These are phyloP conservation scores for Leccinum boreale DNA, from an alignment of 768 basidiomycete species.

Conservation along the genomic window DNA sequence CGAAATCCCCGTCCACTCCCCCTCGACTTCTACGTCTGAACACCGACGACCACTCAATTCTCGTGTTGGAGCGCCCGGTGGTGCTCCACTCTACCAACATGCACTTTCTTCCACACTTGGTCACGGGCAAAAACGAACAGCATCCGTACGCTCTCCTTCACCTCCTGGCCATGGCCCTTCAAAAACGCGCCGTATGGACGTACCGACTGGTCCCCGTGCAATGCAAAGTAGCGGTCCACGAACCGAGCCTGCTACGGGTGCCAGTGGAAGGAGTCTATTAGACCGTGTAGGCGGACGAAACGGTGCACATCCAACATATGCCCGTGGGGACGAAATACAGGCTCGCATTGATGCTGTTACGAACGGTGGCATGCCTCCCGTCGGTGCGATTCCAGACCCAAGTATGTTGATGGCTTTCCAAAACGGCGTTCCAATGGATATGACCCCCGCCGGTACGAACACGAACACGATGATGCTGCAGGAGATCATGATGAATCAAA, in stretches of 20 bases:
- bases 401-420: constrained; percentile 43
- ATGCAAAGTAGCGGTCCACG: constrained; percentile 46
- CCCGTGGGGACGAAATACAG: constrained; percentile 67
- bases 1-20: constrained; percentile 24
- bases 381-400: constrained; percentile 23
- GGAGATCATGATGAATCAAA: constrained; percentile 89
- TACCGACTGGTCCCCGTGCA: constrained; percentile 83
- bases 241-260: constrained; percentile 13
- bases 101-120: constrained; percentile 61
- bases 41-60: constrained; percentile 41
- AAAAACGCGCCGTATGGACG: constrained; percentile 70
- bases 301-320: constrained; percentile 28
- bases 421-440: constrained; percentile 44
- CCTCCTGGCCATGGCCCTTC: constrained; percentile 63
- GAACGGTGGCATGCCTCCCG: constrained; percentile 43
- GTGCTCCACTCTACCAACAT: constrained; percentile 62
- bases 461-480: constrained; percentile 72
- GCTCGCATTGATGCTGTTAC: constrained; percentile 79
- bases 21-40: constrained; percentile 13
- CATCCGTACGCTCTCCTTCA: constrained; percentile 61
- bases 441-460: constrained; percentile 50
- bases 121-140: constrained; percentile 57
- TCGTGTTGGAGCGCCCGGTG: constrained; percentile 36
- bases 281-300: constrained; percentile 74
- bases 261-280: constrained; percentile 60